Evolutionary conservation across 176 grass and related monocot genomes (phyloP).

Genomic region (bread wheat (Triticum aestivum)): DNA sequence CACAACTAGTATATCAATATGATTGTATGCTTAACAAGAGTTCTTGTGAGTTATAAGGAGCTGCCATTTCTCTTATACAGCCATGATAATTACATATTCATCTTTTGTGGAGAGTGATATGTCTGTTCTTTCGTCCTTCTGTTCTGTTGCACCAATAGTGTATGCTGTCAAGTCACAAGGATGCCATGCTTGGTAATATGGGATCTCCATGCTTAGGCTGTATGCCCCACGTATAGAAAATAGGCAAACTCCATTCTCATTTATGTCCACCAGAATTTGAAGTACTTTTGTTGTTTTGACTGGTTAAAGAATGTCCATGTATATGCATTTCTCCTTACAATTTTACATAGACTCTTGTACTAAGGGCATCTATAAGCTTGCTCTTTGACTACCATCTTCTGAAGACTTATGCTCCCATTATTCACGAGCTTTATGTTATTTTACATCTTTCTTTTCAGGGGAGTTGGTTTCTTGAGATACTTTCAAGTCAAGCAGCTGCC

Average conservation of each 20-base stretch:
- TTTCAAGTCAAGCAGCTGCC: conserved; percentile 97
- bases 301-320: background rate
- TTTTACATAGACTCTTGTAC: background rate
- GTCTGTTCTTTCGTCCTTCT: conserved; percentile 2
- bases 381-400: conserved; percentile 6
- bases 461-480: conserved; percentile 95
- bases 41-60: background rate
- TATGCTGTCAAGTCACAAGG: background rate
- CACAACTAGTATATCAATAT: background rate
- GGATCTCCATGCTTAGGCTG: background rate
- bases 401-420: background rate
- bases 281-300: background rate
- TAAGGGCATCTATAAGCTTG: background rate
- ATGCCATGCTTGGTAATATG: background rate
- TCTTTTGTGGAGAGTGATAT: conserved; percentile 20
- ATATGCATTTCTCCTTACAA: background rate
- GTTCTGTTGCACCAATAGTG: conserved; percentile 7
- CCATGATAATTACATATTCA: background rate
- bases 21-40: background rate
- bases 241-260: background rate
- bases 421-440: conserved; percentile 11
- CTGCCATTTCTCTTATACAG: background rate
- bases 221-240: background rate
- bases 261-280: conserved; percentile 6
- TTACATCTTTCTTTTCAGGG: conserved; percentile 44